Evolutionary conservation across 331 rosid species (phyloP), one percentile per base, ranked within the genome.

Genomic region (Rhamnella rubrinervis): DNA sequence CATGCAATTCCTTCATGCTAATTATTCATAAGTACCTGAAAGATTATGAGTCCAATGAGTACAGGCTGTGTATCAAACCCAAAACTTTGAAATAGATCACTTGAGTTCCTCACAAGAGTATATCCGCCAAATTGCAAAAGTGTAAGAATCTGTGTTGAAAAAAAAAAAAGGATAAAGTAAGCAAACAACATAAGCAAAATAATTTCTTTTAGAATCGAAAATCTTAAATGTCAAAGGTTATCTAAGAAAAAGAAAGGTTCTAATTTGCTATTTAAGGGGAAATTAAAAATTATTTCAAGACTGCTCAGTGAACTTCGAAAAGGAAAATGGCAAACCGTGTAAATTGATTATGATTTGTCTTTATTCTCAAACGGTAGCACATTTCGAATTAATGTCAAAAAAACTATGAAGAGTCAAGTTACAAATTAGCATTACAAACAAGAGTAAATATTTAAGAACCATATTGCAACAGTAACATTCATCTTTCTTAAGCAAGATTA

Each of bases 21-120:
- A 16, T 68, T 23, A 39, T 56, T 23, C 2, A 38, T 17, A 47
- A 20, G 59, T 71, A 93, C 98, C 95, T 93, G 98, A 65, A 93
- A 93, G 75, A 93, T 74, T 75, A 93, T 76, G 65, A 93, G 92
- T 80, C 97, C 95, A 81, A 84, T 91, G 62, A 91, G 96, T 56
- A 93, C 97, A 23, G 98, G 98, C 76, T 91, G 92, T 31, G 96
- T 82, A 58, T 93, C 95, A 71, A 93, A 93, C 74, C 98, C 97
- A 70, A 93, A 91, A 85, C 97, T 91, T 68, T 59, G 88, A 75
- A 84, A 93, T 63, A 93, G 80, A 78, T 88, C 88, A 28, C 74
- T 84, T 49, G 96, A 91, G 85, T 93, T 93, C 73, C 97, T 84
- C 79, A 91, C 96, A 39, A 89, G 86, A 26, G 97, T 87, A 77